A percentile compares a stretch with the other conserved stretches of the same genome.
Evolutionary conservation across 2,329 filamentous ascomycete species (phyloP).

Genomic region (Verticillium zaregamsianum): DNA sequence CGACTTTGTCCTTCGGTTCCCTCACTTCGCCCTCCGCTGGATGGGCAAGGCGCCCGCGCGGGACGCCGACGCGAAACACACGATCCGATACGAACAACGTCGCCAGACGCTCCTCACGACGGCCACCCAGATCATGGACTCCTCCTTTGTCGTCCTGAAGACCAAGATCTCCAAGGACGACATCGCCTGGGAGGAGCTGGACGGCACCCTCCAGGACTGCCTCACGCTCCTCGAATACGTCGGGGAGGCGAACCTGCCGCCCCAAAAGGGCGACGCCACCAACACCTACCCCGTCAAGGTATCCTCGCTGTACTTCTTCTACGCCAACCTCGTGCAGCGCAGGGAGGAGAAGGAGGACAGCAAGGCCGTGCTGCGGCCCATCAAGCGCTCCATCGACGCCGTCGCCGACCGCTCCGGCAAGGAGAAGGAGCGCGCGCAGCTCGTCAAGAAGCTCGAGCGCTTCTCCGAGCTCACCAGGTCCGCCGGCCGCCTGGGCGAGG

Average conservation of each 20-base stretch:
- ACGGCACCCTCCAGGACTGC: conserved; percentile 55
- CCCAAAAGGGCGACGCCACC: conserved; percentile 22
- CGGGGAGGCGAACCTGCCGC: conserved; percentile 28
- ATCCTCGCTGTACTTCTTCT: conserved; percentile 67
- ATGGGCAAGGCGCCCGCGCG: conserved; percentile 52
- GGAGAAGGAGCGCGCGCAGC: conserved; percentile 56
- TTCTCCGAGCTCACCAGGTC: conserved; percentile 58
- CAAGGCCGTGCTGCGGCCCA: conserved; percentile 44
- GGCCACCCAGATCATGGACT: conserved; percentile 56
- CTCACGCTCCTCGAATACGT: conserved; percentile 49
- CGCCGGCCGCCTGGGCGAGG: conserved; percentile 49
- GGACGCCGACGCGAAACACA: conserved; percentile 50
- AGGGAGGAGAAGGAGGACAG: conserved; percentile 33
- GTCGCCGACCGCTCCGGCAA: conserved; percentile 48
- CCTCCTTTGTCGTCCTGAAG: conserved; percentile 53
- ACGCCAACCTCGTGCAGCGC: conserved; percentile 30
- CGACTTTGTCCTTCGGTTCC: conserved; percentile 52
- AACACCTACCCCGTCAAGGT: conserved; percentile 59
- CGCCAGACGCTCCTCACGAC: conserved; percentile 48
- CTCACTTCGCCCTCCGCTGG: conserved; percentile 58
- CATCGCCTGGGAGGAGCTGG: conserved; percentile 50
- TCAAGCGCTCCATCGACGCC: conserved; percentile 61
- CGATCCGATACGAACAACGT: conserved; percentile 58
- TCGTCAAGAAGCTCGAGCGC: conserved; percentile 62
- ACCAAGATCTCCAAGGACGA: conserved; percentile 41